Base-by-base conservation (phyloP, 2,329 filamentous ascomycete species). In the Dactylonectria estremocensis region DNA sequence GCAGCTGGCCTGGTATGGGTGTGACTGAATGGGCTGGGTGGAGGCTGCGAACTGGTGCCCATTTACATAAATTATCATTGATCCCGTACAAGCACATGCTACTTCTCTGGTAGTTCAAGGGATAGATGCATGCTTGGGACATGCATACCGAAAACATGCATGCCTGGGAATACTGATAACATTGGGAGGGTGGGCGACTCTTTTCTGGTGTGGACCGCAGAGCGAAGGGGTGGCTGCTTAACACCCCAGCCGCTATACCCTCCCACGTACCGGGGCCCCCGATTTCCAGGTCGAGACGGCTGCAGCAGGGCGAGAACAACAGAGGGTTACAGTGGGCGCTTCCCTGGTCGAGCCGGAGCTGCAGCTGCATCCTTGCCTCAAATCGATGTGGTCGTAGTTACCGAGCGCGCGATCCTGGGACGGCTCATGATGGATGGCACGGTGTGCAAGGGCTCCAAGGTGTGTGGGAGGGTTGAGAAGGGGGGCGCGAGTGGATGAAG, bases 281-380 rank as follows among this genome's bases (percentile, higher is more conserved):
- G 40, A 53, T 54, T 64, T 59, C 61, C 61, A 28, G 43, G 54
- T 64, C 50, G 48, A 64, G 61, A 59, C 40, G 28, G 48, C 40
- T 52, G 45, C 54, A 64, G 61, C 31, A 24, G 20, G 46, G 22
- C 35, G 37, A 28, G 24, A 20, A 46, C 22, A 56, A 43, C 55
- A 48, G 28, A 48, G 48, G 61, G 45, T 20, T 11, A 20, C 11
- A 18, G n/a, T 43, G 40, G 40, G 40, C 16, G 16, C n/a, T n/a
- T n/a, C 14, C 16, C 40, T n/a, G n/a, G 14, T 6, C 10, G 16
- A 40, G 40, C 14, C n/a, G 40, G 14, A 43, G 14, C 40, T 6
- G 40, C 40, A 3, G 16, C 16, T n/a, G 40, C 40, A 28, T 28
- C 24, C 24, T 28, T 28, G n/a, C n/a, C n/a, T n/a, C n/a, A n/a